Conservation (phyloP, 192 early-diverging fungal species). For the Backusella liffmaniae region DNA sequence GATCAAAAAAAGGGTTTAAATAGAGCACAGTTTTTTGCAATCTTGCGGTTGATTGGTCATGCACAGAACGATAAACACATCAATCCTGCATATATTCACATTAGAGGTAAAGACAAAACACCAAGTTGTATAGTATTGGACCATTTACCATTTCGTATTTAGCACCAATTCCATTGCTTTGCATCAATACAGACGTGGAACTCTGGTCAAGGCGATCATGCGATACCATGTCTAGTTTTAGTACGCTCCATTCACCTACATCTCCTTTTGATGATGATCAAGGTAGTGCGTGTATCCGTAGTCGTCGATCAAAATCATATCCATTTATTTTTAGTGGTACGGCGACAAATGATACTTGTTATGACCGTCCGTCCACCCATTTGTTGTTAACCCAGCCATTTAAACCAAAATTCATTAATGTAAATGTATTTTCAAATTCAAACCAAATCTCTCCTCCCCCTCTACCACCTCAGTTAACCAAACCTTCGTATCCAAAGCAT, state of each 20-base stretch:
- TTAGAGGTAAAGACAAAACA: conserved; percentile 20
- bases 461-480: conserved; percentile 1
- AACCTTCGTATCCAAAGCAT: background rate
- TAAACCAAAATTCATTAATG: background rate
- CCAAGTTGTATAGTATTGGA: background rate
- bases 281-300: background rate
- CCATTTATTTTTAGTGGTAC: background rate
- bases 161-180: background rate
- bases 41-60: conserved; percentile 32
- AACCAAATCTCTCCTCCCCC: background rate
- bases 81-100: conserved; percentile 20
- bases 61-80: conserved; percentile 31
- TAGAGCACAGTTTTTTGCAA: conserved; percentile 32
- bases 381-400: background rate
- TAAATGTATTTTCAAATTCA: background rate
- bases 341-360: background rate
- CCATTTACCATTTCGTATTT: background rate
- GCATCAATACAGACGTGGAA: background rate
- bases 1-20: conserved; percentile 18
- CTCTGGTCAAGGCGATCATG: background rate
- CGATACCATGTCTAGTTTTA: background rate
- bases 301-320: background rate
- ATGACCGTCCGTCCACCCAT: background rate
- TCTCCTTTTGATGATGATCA: background rate
- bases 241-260: background rate